These are phyloP conservation scores for Albophoma yamanashiensis DNA, from an alignment of 2,329 filamentous ascomycete species.

Conservation along the genomic window DNA sequence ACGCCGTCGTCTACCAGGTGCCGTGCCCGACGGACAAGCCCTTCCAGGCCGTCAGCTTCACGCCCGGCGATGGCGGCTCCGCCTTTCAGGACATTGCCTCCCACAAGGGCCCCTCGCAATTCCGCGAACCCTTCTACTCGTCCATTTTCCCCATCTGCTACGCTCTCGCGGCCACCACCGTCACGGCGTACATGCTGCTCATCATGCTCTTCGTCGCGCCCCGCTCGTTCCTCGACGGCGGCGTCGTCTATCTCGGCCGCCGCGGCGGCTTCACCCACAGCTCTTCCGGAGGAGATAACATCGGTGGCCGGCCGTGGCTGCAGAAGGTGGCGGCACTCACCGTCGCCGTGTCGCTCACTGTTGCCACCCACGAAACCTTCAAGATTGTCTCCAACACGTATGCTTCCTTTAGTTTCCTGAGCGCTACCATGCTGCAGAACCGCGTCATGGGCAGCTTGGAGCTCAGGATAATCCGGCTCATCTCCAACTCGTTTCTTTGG, in stretches of 20 bases:
- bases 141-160: constrained; percentile 91
- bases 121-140: constrained; percentile 81
- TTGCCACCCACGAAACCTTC: constrained; percentile 88
- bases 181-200: constrained; percentile 83
- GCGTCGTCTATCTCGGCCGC: constrained; percentile 68
- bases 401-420: constrained; percentile 71
- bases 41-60: constrained; percentile 17
- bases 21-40: constrained; percentile 17
- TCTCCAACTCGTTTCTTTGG: constrained; percentile 95
- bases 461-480: constrained; percentile 80
- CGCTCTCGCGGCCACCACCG: constrained; percentile 81
- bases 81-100: constrained; percentile 15
- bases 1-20: constrained; percentile 43
- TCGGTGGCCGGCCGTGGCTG: constrained; percentile 87
- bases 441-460: constrained; percentile 76
- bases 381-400: constrained; percentile 58
- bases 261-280: constrained; percentile 81
- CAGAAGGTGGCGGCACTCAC: constrained; percentile 72
- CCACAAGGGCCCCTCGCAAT: constrained; percentile 17
- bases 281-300: constrained; percentile 67
- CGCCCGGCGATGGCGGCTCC: constrained; percentile 24
- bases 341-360: constrained; percentile 76
- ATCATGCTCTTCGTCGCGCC: constrained; percentile 92
- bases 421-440: constrained; percentile 63
- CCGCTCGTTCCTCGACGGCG: constrained; percentile 83